Conservation (phyloP, 257 asterid species). For the Solanum piurae region DNA sequence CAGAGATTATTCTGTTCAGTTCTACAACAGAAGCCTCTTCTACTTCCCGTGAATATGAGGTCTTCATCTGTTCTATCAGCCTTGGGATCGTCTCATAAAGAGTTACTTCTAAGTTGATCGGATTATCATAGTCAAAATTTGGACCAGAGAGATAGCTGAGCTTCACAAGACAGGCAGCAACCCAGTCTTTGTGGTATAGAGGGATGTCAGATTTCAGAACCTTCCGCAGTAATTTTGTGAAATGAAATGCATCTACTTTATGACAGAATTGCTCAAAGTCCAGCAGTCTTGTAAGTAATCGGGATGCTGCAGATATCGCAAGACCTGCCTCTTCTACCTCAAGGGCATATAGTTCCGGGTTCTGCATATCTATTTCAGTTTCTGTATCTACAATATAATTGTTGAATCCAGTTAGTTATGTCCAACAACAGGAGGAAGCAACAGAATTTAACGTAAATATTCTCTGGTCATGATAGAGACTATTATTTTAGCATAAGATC, state of each 20-base stretch:
- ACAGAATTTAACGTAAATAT: no score
- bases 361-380: no score
- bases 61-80: conserved; percentile 45
- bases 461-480: no score
- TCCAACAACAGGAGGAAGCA: no score
- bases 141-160: conserved; percentile 2
- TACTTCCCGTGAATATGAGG: conserved; percentile 33
- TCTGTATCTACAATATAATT: no score
- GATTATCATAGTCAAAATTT: conserved; percentile 21
- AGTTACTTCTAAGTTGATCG: conserved; percentile 47
- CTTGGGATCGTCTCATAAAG: conserved; percentile 75
- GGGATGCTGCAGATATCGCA: conserved; percentile 65
- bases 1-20: conserved; percentile 56
- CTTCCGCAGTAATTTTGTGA: conserved; percentile 42
- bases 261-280: conserved; percentile 28
- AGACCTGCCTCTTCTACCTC: no score
- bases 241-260: conserved; percentile 13
- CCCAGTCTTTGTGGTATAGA: conserved; percentile 56
- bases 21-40: conserved; percentile 66
- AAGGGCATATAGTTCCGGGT: no score
- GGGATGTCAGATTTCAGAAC: conserved; percentile 45
- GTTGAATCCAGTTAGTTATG: no score
- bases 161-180: conserved; percentile 57
- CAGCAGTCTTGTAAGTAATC: conserved; percentile 51
- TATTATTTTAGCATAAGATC: no score